Evolutionary conservation across 805 yeast genomes (phyloP), one percentile per base, ranked within the genome.

Genomic region (Teunomyces tritomae): DNA sequence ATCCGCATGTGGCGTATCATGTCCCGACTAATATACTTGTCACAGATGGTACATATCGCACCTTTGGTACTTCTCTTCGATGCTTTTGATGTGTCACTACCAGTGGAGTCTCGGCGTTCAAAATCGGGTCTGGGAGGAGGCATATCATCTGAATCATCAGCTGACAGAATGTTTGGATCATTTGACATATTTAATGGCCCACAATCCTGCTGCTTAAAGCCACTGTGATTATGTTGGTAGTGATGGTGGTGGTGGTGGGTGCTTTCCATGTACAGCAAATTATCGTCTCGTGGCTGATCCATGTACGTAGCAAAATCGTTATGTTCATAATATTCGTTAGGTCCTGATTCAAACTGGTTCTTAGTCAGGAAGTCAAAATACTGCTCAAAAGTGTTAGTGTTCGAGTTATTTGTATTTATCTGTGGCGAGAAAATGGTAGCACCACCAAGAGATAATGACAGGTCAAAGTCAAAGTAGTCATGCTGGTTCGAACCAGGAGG

Each of bases 1-100:
- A 69, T 73, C 33, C 78, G 58, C 62, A 71, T 61, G 52, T 73
- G 78, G 35, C 78, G 54, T 5, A 71, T 67, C 43, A 70, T 56
- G 52, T 73, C 78, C 40, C 78, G 53, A 45, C 70, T 64, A 45
- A 73, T 73, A 54, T 56, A 69, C 50, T 70, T 70, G 45, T 65
- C 72, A 53, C 78, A 73, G 11, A 73, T 55, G 6, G 65, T 46
- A 48, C 78, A 73, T 9, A 63, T 58, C 17, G 74, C 63, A 8
- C 75, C 76, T 48, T 70, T 72, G 28, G 64, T 49, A 14, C 48
- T 46, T 37, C 65, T 56, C 40, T 68, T 66, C 29, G 40, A 37
- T 13, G 40, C 13, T 11, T 37, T 37, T 5, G 40, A 33, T 8
- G 13, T 34, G 33, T 13, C 26, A 13, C 41, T 35, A 27, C 37